Evolutionary conservation across 495 filamentous ascomycete genomes (phyloP).

Genomic region (Letharia lupina): DNA sequence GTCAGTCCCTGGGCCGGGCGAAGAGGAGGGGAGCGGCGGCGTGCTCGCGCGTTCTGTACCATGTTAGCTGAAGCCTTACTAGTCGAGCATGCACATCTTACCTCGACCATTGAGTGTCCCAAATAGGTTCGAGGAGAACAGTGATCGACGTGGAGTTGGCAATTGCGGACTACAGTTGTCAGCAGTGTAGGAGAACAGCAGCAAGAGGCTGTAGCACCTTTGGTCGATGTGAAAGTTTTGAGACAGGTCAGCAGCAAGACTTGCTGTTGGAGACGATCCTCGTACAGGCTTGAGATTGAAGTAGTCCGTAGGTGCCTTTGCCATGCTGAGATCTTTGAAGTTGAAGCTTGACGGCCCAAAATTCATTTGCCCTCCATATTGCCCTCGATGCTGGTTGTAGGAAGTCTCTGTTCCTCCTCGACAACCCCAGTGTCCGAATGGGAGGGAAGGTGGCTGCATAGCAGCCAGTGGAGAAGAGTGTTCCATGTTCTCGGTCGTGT

Average conservation of each 20-base stretch:
- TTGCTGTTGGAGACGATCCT: slow-evolving; percentile 83
- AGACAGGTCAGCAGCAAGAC: slow-evolving; percentile 84
- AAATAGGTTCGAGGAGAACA: slow-evolving; percentile 78
- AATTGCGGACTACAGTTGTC: slow-evolving; percentile 65
- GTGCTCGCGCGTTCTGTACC: slow-evolving; percentile 64
- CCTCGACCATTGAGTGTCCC: slow-evolving; percentile 58
- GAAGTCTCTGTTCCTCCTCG: slow-evolving; percentile 44
- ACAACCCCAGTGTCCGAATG: slow-evolving; percentile 47
- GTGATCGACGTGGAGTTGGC: slow-evolving; percentile 82
- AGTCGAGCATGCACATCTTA: slow-evolving; percentile 32
- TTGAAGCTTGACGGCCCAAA: slow-evolving; percentile 61
- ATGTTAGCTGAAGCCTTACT: slow-evolving; percentile 25
- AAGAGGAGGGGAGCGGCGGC: slow-evolving; percentile 74
- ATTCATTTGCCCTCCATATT: slow-evolving; percentile 42
- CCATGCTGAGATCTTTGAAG: slow-evolving; percentile 66
- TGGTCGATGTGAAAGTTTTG: slow-evolving; percentile 94
- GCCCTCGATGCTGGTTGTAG: slow-evolving; percentile 41
- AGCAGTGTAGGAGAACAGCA: slow-evolving; percentile 20
- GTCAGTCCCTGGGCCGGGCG: slow-evolving; percentile 65
- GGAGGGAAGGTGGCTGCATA: slow-evolving; percentile 72
- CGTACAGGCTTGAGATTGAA: slow-evolving; percentile 65
- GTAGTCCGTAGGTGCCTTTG: slow-evolving; percentile 59
- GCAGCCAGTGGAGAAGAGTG: slow-evolving; percentile 89
- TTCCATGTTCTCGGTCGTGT: slow-evolving; percentile 53
- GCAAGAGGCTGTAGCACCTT: slow-evolving; percentile 49